Percentiles rank a stretch among this genome's conserved stretches.
Evolutionary conservation across 176 grass and related monocot genomes (phyloP).

Genomic region (Bonia amplexicaulis): DNA sequence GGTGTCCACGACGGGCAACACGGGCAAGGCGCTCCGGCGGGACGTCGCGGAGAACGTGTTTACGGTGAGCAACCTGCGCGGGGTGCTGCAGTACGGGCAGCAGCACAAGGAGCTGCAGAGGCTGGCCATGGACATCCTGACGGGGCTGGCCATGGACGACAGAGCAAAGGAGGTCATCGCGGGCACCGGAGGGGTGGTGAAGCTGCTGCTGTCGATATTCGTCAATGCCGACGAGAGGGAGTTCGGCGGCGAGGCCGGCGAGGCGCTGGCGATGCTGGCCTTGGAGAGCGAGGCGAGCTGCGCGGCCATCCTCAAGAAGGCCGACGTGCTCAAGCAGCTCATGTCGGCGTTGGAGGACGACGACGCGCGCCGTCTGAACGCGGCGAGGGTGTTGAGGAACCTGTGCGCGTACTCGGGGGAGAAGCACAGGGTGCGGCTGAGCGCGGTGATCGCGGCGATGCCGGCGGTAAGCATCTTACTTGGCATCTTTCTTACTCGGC

Average conservation of each 20-base stretch:
- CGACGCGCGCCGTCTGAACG: conserved; percentile 16
- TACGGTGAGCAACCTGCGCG: conserved; percentile 62
- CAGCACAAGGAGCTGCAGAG: conserved; percentile 43
- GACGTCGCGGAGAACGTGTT: conserved; percentile 51
- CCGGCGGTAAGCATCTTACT: conserved; percentile 22
- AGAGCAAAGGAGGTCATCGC: conserved; percentile 18
- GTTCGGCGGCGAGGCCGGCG: conserved; percentile 35
- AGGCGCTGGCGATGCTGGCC: conserved; percentile 63
- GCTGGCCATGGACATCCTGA: conserved; percentile 56
- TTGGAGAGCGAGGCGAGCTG: conserved; percentile 65
- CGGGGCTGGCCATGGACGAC: conserved; percentile 48
- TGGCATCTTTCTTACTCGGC: neutral
- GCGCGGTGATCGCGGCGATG: conserved; percentile 23
- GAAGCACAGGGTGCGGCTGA: conserved; percentile 9
- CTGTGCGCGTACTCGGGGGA: conserved; percentile 40
- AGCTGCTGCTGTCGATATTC: conserved; percentile 51
- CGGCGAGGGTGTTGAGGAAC: conserved; percentile 54
- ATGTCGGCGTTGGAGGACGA: conserved; percentile 14
- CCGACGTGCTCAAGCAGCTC: conserved; percentile 27
- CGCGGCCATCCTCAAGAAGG: conserved; percentile 39
- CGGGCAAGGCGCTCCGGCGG: conserved; percentile 39
- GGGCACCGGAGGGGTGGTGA: conserved; percentile 47
- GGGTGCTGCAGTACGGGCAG: conserved; percentile 41
- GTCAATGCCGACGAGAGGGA: conserved; percentile 3
- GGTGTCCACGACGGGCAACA: conserved; percentile 36